Percentiles rank a stretch among this genome's conserved stretches.
Conservation (phyloP, 192 early-diverging fungal species). For the Linnemannia exigua region DNA sequence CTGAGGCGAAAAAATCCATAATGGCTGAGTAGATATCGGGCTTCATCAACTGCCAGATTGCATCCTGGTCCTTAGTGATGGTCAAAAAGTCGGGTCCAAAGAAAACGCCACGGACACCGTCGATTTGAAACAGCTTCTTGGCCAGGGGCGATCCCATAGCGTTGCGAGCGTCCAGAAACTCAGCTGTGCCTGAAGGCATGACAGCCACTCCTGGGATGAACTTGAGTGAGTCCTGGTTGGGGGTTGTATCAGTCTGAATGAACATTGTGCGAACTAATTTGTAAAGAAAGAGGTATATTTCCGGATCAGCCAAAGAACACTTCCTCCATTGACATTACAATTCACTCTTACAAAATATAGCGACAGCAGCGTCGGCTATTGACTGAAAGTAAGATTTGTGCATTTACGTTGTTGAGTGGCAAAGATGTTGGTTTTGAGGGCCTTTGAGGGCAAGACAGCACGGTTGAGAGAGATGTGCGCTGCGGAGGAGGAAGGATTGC, state of each 20-base stretch:
- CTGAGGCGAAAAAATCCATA: slow-evolving; percentile 94
- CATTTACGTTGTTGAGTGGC: slow-evolving; percentile 44
- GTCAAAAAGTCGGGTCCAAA: slow-evolving; percentile 97
- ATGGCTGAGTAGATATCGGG: slow-evolving; percentile 97
- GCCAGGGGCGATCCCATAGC: slow-evolving; percentile 90
- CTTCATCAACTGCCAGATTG: slow-evolving; percentile 98
- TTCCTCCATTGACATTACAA: neutral
- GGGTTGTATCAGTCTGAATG: slow-evolving; percentile 92
- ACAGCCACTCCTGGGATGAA: slow-evolving; percentile 96
- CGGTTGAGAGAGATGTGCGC: slow-evolving; percentile 19
- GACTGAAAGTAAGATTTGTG: too few relatives aligned
- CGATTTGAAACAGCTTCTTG: slow-evolving; percentile 90
- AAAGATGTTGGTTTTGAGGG: slow-evolving; percentile 33
- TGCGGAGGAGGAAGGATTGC: slow-evolving; percentile 55
- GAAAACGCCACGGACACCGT: slow-evolving; percentile 92
- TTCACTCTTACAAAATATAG: neutral
- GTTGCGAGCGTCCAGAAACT: slow-evolving; percentile 86
- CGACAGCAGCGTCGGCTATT: neutral
- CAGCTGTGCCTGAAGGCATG: slow-evolving; percentile 75
- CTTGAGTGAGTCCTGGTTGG: slow-evolving; percentile 95
- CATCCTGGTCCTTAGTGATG: slow-evolving; percentile 89
- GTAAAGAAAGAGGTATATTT: neutral
- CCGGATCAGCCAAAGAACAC: neutral
- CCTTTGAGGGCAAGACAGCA: slow-evolving; percentile 15
- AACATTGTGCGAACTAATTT: slow-evolving; percentile 80